A percentile compares a stretch with the other conserved stretches of the same genome.
Evolutionary conservation across 768 basidiomycete species (phyloP).

Genomic region (Auriscalpium orientale): DNA sequence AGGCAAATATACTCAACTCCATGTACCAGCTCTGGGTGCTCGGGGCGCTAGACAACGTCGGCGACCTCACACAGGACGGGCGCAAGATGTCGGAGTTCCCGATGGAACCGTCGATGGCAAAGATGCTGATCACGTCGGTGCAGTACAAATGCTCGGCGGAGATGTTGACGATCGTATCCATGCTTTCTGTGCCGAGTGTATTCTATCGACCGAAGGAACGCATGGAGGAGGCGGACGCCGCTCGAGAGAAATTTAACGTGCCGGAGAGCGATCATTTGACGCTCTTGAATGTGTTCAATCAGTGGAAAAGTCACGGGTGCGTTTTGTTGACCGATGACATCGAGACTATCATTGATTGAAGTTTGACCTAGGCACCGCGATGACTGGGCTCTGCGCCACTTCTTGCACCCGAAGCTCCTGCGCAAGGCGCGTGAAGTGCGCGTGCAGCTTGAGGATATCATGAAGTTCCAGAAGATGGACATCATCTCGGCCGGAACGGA

Average conservation of each 20-base stretch:
- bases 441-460: slow-evolving; percentile 94
- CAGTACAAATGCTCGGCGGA: slow-evolving; percentile 90
- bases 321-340: slow-evolving; percentile 19
- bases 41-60: slow-evolving; percentile 93
- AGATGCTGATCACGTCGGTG: slow-evolving; percentile 95
- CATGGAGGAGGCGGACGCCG: slow-evolving; percentile 96
- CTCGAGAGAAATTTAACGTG: slow-evolving; percentile 96
- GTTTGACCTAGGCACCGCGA: slow-evolving; percentile 63
- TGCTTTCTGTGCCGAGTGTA: slow-evolving; percentile 96
- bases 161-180: slow-evolving; percentile 98
- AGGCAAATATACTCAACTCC: slow-evolving; percentile 97
- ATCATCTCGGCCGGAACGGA: slow-evolving; percentile 88
- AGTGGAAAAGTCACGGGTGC: slow-evolving; percentile 95
- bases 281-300: slow-evolving; percentile 90
- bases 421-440: slow-evolving; percentile 95
- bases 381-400: slow-evolving; percentile 92
- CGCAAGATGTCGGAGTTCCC: slow-evolving; percentile 99
- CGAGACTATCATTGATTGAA: not conserved
- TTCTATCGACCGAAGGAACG: slow-evolving; percentile 97
- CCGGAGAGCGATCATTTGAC: slow-evolving; percentile 98
- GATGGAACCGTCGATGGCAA: slow-evolving; percentile 98
- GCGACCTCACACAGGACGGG: slow-evolving; percentile 88
- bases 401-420: slow-evolving; percentile 92
- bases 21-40: slow-evolving; percentile 99
- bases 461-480: slow-evolving; percentile 98